Percentiles rank a stretch among this genome's conserved stretches.
Conservation (phyloP, 371 early-diverging fungal genomes). For the Rhizomucor miehei region DNA sequence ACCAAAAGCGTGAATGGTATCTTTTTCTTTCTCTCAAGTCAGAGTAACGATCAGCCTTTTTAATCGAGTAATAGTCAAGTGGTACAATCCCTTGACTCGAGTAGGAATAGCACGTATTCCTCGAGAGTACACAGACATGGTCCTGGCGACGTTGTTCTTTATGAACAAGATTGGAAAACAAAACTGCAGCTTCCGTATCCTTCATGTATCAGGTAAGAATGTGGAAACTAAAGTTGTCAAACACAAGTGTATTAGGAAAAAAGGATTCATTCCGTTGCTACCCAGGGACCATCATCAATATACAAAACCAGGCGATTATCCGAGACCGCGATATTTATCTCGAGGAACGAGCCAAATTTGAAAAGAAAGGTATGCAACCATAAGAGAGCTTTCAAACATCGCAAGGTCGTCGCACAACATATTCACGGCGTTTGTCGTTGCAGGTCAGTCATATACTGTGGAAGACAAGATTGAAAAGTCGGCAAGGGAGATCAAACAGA, state of each 20-base stretch:
- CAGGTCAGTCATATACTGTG: slow-evolving; percentile 20
- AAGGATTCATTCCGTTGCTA: background rate
- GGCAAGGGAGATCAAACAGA: slow-evolving; percentile 15
- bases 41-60: background rate
- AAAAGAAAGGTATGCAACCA: slow-evolving; percentile 22
- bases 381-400: background rate
- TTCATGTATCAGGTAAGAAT: slow-evolving; percentile 33
- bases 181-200: slow-evolving; percentile 28
- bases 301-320: slow-evolving; percentile 36
- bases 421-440: background rate
- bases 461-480: slow-evolving; percentile 26
- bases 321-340: slow-evolving; percentile 33
- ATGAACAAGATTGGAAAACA: slow-evolving; percentile 29
- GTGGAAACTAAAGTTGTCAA: background rate
- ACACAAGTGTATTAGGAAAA: background rate
- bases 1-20: slow-evolving; percentile 20
- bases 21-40: background rate
- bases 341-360: slow-evolving; percentile 24
- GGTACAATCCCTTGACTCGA: slow-evolving; percentile 37
- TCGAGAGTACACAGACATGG: slow-evolving; percentile 36
- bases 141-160: slow-evolving; percentile 34
- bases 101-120: slow-evolving; percentile 38
- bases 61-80: slow-evolving; percentile 24
- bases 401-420: background rate
- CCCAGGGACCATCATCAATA: slow-evolving; percentile 27